These are phyloP conservation scores for Diplodia mutila DNA, from an alignment of 2,329 filamentous ascomycete genomes.

Conservation along the genomic window DNA sequence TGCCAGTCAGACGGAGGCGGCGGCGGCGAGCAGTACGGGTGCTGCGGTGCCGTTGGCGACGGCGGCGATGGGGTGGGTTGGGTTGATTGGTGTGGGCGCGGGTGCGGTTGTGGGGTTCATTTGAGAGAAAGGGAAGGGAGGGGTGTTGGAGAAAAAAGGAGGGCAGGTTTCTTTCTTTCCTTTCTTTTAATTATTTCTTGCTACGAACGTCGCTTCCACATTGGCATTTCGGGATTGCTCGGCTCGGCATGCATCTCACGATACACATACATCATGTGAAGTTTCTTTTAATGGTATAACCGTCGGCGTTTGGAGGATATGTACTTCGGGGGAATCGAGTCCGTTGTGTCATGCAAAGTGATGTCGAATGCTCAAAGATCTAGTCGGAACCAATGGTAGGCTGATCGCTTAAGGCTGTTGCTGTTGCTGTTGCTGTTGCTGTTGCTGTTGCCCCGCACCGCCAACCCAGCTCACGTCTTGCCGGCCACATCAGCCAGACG, in stretches of 20 bases:
- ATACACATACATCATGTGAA: not conserved
- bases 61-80: not conserved
- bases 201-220: not conserved
- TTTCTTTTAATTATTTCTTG: not conserved
- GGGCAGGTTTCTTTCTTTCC: not conserved
- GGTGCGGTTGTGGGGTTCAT: slow-evolving; percentile 6
- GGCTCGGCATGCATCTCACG: not conserved
- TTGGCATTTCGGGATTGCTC: not conserved
- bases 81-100: not conserved
- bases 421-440: no score
- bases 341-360: not conserved
- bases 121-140: not conserved
- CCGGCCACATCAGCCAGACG: not conserved
- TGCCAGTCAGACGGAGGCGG: not conserved
- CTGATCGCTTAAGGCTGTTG: not conserved
- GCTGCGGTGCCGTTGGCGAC: not conserved
- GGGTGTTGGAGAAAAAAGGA: no score
- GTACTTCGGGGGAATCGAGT: not conserved
- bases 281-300: not conserved
- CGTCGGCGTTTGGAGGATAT: not conserved
- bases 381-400: not conserved
- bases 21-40: not conserved
- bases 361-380: no score
- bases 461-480: not conserved
- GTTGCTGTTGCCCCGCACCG: not conserved